Evolutionary conservation across 257 asterid genomes (phyloP).

Genomic region (Coffea canephora): DNA sequence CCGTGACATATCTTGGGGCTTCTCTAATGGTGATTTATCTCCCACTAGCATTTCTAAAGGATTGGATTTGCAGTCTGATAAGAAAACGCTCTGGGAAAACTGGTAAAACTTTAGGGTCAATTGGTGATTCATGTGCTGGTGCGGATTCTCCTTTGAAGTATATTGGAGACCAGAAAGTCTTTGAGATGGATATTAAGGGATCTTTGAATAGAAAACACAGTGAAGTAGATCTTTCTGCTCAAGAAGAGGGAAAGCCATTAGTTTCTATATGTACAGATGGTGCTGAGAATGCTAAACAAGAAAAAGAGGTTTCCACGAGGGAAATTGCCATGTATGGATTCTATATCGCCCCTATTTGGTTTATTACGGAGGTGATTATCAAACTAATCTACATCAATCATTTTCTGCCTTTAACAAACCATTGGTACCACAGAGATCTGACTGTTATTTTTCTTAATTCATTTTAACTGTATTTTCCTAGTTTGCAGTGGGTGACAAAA

Average conservation of each 20-base stretch:
- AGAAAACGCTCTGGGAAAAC: slow-evolving; percentile 46
- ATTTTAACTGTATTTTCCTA: background rate
- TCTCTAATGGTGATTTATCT: slow-evolving; percentile 92
- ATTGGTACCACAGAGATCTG: background rate
- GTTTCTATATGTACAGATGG: slow-evolving; percentile 49
- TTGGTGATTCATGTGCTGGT: slow-evolving; percentile 33
- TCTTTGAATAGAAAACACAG: slow-evolving; percentile 61
- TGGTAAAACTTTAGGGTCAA: slow-evolving; percentile 26
- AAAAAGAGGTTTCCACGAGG: slow-evolving; percentile 59
- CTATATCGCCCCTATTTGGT: slow-evolving; percentile 96
- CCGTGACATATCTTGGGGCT: slow-evolving; percentile 97
- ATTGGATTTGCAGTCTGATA: slow-evolving; percentile 51
- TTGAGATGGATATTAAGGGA: slow-evolving; percentile 71
- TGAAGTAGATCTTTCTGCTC: slow-evolving; percentile 45
- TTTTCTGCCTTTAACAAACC: background rate
- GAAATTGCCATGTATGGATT: slow-evolving; percentile 89
- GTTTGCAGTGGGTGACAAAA: background rate
- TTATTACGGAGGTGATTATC: slow-evolving; percentile 73
- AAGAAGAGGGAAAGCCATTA: slow-evolving; percentile 66
- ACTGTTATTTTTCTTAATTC: background rate
- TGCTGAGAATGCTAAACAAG: slow-evolving; percentile 34
- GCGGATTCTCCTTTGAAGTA: slow-evolving; percentile 59
- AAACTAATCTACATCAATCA: background rate
- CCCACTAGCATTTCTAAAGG: slow-evolving; percentile 82
- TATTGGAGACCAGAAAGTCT: slow-evolving; percentile 52